These are phyloP conservation scores for Orbilia oligospora DNA, from an alignment of 2,329 filamentous ascomycete genomes.

Conservation along the genomic window DNA sequence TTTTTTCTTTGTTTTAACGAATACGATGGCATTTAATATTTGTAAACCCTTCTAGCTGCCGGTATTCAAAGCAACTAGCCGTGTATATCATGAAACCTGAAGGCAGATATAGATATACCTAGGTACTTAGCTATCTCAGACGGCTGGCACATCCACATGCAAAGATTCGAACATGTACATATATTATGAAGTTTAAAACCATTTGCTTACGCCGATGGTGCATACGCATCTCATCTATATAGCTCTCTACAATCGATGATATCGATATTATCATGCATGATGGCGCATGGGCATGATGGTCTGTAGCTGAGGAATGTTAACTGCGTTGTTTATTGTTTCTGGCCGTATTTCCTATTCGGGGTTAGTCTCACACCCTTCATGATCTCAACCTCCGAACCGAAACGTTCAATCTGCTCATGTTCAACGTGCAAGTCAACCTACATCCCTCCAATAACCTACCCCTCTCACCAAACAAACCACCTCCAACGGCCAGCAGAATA, in stretches of 20 bases:
- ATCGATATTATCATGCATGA: no score
- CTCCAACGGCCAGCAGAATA: slow-evolving; percentile 21
- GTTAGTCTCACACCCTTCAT: slow-evolving; percentile 6
- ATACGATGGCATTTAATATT: not conserved
- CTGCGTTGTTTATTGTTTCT: slow-evolving; percentile 30
- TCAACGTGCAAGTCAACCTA: not conserved
- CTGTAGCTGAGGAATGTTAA: no score
- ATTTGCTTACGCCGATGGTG: no score
- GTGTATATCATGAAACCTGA: no score
- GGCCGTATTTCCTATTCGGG: slow-evolving; percentile 15
- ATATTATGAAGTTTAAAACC: not conserved
- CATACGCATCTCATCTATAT: no score
- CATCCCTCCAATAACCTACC: not conserved
- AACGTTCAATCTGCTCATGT: slow-evolving; percentile 2
- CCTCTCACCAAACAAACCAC: slow-evolving; percentile 4
- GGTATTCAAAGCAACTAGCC: not conserved
- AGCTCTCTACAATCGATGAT: no score
- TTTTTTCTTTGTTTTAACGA: no score
- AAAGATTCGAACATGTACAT: no score
- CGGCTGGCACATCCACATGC: no score
- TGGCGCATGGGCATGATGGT: no score
- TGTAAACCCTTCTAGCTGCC: not conserved
- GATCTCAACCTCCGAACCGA: slow-evolving; percentile 56
- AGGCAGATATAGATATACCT: no score
- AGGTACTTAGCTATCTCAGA: no score